Conservation (phyloP, 192 early-diverging fungal genomes). For the Linnemannia schmuckeri region DNA sequence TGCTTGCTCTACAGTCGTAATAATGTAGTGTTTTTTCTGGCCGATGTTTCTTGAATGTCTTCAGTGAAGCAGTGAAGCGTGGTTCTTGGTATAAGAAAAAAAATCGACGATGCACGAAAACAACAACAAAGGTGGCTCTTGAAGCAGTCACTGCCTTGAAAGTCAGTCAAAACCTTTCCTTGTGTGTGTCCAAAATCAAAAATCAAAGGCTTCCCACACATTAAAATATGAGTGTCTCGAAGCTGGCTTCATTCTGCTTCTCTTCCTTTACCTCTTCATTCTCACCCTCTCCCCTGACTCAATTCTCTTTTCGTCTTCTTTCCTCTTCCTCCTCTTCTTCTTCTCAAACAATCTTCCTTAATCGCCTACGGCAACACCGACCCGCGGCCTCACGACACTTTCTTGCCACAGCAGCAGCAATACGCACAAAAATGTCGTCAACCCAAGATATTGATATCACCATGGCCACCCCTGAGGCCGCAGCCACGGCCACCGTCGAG, state of each 20-base stretch:
- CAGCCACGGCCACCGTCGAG: too few species aligned
- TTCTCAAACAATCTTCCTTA: not conserved
- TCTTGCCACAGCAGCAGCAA: not conserved
- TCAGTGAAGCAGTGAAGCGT: too few species aligned
- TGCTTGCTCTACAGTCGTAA: not conserved
- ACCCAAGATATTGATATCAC: constrained; percentile 8
- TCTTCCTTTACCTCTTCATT: constrained; percentile 1
- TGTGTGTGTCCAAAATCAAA: not conserved
- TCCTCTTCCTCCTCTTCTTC: not conserved
- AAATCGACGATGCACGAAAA: not conserved
- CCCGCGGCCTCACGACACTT: not conserved
- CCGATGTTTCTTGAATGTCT: too few species aligned
- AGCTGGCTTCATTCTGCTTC: not conserved
- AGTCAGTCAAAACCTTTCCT: not conserved
- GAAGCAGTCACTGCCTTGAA: not conserved
- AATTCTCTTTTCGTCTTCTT: not conserved
- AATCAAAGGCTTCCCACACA: not conserved
- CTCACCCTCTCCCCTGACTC: not conserved
- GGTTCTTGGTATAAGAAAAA: not conserved
- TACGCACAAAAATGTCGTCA: constrained; percentile 8
- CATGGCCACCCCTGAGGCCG: not conserved
- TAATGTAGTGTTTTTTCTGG: not conserved
- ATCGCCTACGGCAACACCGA: not conserved
- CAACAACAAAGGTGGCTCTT: not conserved
- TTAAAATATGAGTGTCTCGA: not conserved